These are phyloP conservation scores for Naganishia albida DNA, from an alignment of 1,284 basidiomycete species.

Conservation along the genomic window DNA sequence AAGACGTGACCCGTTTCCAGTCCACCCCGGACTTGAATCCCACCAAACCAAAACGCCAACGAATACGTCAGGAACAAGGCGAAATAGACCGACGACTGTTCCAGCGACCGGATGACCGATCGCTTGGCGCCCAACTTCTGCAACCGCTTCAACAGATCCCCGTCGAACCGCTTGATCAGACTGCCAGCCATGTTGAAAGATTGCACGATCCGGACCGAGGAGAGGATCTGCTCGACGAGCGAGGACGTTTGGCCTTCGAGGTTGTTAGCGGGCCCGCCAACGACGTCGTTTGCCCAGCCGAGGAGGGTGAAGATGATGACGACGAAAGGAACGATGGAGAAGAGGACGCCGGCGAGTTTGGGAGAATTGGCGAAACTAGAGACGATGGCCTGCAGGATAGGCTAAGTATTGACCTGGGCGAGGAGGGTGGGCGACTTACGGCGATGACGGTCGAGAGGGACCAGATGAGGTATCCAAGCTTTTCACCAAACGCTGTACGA, in stretches of 20 bases:
- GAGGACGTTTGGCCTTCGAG: conserved; percentile 79
- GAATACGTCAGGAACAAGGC: conserved; percentile 39
- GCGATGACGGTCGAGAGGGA: conserved; percentile 62
- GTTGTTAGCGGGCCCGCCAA: conserved; percentile 61
- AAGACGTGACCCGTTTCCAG: conserved; percentile 39
- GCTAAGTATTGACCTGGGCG: neutral
- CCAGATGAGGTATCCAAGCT: conserved; percentile 62
- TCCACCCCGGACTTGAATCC: conserved; percentile 44
- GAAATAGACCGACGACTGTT: conserved; percentile 42
- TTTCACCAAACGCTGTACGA: conserved; percentile 85
- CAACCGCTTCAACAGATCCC: conserved; percentile 46
- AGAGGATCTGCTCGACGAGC: conserved; percentile 89
- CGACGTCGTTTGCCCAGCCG: conserved; percentile 62
- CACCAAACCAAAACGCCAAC: conserved; percentile 50
- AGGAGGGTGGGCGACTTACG: conserved; percentile 44
- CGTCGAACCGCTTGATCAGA: conserved; percentile 56
- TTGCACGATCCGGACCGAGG: conserved; percentile 62
- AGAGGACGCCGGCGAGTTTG: conserved; percentile 76
- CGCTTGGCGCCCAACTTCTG: conserved; percentile 44
- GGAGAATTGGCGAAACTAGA: conserved; percentile 52
- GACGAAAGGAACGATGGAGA: conserved; percentile 86
- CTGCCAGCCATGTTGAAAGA: conserved; percentile 82
- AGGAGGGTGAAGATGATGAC: conserved; percentile 72
- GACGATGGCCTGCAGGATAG: conserved; percentile 40
- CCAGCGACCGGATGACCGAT: conserved; percentile 38